Percentiles rank a stretch among this genome's conserved stretches.
phyloP scores from a whole-genome alignment of 306 rosid genomes.

The Lupinus albus region DNA sequence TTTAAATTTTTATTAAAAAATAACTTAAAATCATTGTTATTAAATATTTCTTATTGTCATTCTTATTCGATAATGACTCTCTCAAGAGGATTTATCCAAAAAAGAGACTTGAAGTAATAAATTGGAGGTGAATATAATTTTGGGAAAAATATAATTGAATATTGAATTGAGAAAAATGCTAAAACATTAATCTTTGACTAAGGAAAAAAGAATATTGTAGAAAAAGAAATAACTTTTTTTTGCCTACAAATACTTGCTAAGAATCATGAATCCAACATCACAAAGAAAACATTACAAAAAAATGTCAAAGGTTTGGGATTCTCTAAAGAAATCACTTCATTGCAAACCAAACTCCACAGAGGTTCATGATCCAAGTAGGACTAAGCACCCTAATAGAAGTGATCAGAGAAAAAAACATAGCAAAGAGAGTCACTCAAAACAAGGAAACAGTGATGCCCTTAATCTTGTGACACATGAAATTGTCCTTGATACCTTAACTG shows the following conservation, averaged over 20 bases:
- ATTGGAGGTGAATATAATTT: too few species aligned
- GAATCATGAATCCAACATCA: not conserved
- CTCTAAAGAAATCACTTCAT: slow-evolving; percentile 49
- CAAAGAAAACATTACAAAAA: not conserved
- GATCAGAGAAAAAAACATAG: slow-evolving; percentile 16
- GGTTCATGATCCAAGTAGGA: slow-evolving; percentile 49
- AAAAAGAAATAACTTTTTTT: too few species aligned
- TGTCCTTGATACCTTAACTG: slow-evolving; percentile 18
- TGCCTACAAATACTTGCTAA: not conserved
- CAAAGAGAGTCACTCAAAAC: slow-evolving; percentile 3
- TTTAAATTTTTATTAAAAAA: too few species aligned
- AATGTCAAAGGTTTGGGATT: slow-evolving; percentile 49
- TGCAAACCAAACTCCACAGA: slow-evolving; percentile 50
- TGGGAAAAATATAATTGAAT: too few species aligned
- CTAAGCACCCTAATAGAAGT: slow-evolving; percentile 9
- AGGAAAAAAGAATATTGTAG: too few species aligned
- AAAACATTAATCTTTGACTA: too few species aligned
- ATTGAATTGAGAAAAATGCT: too few species aligned
- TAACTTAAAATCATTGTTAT: too few species aligned
- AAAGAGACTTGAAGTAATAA: too few species aligned
- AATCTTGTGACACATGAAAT: slow-evolving; percentile 42
- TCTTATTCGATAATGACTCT: too few species aligned
- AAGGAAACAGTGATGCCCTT: not conserved
- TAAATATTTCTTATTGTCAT: too few species aligned
- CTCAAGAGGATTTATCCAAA: too few species aligned